Base-by-base conservation (phyloP, 768 basidiomycete genomes). In the Amanita subjunquillea region DNA sequence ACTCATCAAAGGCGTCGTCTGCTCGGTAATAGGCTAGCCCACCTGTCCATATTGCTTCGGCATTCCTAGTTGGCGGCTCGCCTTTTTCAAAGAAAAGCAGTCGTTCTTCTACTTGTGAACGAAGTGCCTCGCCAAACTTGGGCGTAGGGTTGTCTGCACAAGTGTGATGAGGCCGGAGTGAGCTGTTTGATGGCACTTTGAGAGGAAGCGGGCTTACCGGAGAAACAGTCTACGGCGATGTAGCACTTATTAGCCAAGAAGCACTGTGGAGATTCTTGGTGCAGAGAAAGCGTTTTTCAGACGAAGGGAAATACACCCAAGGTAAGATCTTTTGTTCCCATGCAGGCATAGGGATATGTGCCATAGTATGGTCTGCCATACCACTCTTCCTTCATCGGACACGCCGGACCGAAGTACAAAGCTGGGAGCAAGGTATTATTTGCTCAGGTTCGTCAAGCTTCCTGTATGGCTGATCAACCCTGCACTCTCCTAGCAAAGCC, bases 221-320 rank as follows among this genome's bases (percentile, higher is more conserved):
- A 75, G 64, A 88, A 98, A 67, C 93, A 97, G 66, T 98, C 95
- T 69, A 98, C 89, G 2, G 95, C 95, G 59, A 98, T 97, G 51
- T 93, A 94, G 64, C 91, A 93, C 70, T 98, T 98, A 78, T 98
- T 98, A 37, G 95, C 95, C 6, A 98, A 76, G 80, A 97, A 98
- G n/a, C n/a, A n/a, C n/a, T n/a, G n/a, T n/a, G n/a, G n/a, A n/a
- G n/a, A n/a, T n/a, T n/a, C n/a, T n/a, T n/a, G n/a, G n/a, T n/a
- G n/a, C n/a, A n/a, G n/a, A n/a, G n/a, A n/a, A n/a, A n/a, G n/a
- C n/a, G n/a, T n/a, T n/a, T n/a, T n/a, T n/a, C n/a, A n/a, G n/a
- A n/a, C n/a, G n/a, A n/a, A n/a, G n/a, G n/a, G n/a, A n/a, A n/a
- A n/a, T n/a, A n/a, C n/a, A n/a, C n/a, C n/a, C n/a, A n/a, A n/a